A percentile compares a stretch with the other conserved stretches of the same genome.
Conservation (phyloP, 129 eudicot genomes). For the Escallonia herrerae region DNA sequence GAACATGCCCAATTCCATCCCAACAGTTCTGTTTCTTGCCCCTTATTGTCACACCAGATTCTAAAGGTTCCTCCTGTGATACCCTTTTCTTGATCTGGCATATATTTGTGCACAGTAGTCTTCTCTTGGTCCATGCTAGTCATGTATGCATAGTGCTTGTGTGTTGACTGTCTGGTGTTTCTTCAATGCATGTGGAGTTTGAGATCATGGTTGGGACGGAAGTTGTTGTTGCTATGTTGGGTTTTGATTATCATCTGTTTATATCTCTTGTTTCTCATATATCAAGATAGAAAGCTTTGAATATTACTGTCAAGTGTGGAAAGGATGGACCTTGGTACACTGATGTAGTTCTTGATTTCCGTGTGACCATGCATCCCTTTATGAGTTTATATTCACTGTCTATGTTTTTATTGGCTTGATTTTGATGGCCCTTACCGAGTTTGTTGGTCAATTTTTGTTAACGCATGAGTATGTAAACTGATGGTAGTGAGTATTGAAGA, state of each 20-base stretch:
- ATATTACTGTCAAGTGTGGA: not conserved
- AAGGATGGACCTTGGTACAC: not conserved
- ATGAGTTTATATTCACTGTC: not conserved
- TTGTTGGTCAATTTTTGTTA: no score
- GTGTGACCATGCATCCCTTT: not conserved
- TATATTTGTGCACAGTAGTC: constrained; percentile 1
- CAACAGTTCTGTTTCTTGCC: constrained; percentile 60
- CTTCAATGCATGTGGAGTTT: constrained; percentile 29
- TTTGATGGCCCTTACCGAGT: no score
- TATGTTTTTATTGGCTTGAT: not conserved
- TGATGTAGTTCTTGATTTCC: not conserved
- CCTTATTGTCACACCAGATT: constrained; percentile 50
- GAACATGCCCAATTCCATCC: constrained; percentile 73
- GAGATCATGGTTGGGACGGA: constrained; percentile 3
- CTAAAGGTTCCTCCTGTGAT: constrained; percentile 43
- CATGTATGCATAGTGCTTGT: no score
- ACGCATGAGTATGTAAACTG: no score
- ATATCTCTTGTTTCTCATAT: not conserved
- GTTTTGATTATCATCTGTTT: not conserved
- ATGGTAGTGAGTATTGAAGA: not conserved
- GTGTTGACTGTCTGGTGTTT: not conserved
- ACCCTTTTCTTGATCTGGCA: not conserved
- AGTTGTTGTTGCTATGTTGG: not conserved
- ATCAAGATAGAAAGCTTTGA: not conserved
- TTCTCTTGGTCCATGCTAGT: not conserved